phyloP scores from a whole-genome alignment of 768 basidiomycete genomes.

The Suillus hirtellus region DNA sequence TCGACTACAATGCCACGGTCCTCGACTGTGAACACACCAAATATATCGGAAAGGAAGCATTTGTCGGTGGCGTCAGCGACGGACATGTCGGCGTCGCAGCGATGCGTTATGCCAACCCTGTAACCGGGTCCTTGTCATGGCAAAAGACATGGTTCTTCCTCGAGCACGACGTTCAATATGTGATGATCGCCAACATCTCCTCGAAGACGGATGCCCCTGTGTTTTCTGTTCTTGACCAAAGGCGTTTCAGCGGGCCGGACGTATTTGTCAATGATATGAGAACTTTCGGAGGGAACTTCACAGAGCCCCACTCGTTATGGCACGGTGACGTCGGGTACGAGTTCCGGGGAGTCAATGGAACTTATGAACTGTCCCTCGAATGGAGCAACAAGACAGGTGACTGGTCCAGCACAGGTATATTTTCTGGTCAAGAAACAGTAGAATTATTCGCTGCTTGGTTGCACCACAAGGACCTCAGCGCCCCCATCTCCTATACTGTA shows the following conservation, averaged over 20 bases:
- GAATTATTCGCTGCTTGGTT: constrained; percentile 69
- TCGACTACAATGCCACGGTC: constrained; percentile 58
- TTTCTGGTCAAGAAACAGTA: constrained; percentile 55
- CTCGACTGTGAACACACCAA: constrained; percentile 47
- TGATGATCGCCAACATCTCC: constrained; percentile 55
- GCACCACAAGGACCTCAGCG: constrained; percentile 38
- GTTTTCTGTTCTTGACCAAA: constrained; percentile 69
- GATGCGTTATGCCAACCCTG: constrained; percentile 71
- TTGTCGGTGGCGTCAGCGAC: constrained; percentile 68
- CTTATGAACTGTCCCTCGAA: constrained; percentile 37
- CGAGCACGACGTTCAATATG: constrained; percentile 58
- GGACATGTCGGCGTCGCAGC: constrained; percentile 55
- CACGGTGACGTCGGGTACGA: constrained; percentile 67
- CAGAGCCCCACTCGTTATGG: constrained; percentile 47
- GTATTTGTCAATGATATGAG: constrained; percentile 44
- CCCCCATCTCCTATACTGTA: constrained; percentile 51
- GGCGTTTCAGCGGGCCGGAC: constrained; percentile 39
- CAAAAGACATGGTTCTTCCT: constrained; percentile 80
- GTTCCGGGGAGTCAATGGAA: constrained; percentile 36
- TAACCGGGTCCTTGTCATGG: constrained; percentile 54
- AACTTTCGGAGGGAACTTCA: constrained; percentile 6
- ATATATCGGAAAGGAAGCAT: constrained; percentile 48
- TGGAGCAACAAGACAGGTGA: constrained; percentile 53
- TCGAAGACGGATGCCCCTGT: constrained; percentile 49
- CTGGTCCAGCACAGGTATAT: constrained; percentile 66